Base-by-base conservation (phyloP, 768 basidiomycete species). In the Trametes punicea region DNA sequence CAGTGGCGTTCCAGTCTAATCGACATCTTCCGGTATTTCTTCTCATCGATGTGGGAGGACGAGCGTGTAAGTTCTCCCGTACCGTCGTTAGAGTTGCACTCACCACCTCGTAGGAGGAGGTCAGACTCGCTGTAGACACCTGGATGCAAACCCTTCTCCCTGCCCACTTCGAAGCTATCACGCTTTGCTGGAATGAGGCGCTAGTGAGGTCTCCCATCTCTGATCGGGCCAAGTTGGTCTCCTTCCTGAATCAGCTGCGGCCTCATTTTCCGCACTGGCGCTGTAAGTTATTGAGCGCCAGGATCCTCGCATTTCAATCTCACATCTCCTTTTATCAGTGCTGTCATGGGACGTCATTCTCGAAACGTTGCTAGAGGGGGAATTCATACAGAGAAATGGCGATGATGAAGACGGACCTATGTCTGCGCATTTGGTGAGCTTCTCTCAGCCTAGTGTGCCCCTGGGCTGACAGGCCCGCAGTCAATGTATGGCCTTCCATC, bases 211-310 rank as follows among this genome's bases (percentile, higher is more conserved):
- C 80, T 4, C 79, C 85, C 1, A 73, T 84, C 11, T 56, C 73
- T 1, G 86, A 88, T 48, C 80, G 85, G 15, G 70, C 80, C 30
- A 79, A 75, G 47, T 73, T 90, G 10, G 72, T 82, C 15, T 74
- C 77, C 8, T 90, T 90, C 69, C 71, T 90, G 16, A 76, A 82
- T 27, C 86, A 85, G 62, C 75, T 91, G 26, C 82, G 75, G n/a
- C 75, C 85, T 0, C 79, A 87, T 69, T 85, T 89, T 68, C 78
- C 85, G 16, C 67, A 61, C 13, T 90, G 88, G 88, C 74, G 75
- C 78, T 75, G 88, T 87, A 61, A 5, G 20, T 23, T n/a, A n/a
- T 31, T 13, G 4, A 15, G 30, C 16, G 10, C 16, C 44, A 15
- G n/a, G 13, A 8, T 25, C 33, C 5, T 36, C 11, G 7, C 15